Evolutionary conservation across 2,329 filamentous ascomycete species (phyloP).

Genomic region (Neurospora crassa): DNA sequence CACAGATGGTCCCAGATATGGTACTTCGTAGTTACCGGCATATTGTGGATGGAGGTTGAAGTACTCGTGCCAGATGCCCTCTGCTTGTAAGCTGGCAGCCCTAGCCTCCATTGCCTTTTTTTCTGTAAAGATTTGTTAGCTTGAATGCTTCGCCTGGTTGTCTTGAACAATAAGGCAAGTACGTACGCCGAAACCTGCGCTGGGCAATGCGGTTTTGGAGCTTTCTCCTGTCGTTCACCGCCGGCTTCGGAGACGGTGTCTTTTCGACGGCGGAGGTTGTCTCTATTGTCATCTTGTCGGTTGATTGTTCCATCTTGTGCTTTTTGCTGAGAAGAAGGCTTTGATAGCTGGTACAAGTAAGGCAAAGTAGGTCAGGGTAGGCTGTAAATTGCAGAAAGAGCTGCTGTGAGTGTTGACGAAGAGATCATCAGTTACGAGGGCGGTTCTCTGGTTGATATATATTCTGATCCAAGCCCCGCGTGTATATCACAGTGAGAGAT

Average conservation of each 20-base stretch:
- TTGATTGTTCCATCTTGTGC: background rate
- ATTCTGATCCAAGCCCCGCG: background rate
- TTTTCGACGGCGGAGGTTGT: background rate
- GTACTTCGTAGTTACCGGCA: background rate
- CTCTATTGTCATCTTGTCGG: background rate
- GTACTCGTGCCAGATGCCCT: conserved; percentile 1
- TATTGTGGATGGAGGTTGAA: background rate
- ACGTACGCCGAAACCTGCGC: conserved; percentile 1
- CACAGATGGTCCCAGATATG: background rate
- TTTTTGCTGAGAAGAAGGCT: background rate
- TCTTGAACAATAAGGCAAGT: background rate
- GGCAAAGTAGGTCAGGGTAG: background rate
- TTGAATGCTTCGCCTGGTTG: background rate
- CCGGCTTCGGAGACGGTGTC: background rate
- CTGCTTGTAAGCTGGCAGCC: background rate
- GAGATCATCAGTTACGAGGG: background rate
- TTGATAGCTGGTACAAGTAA: background rate
- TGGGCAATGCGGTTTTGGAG: conserved; percentile 3
- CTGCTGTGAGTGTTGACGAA: background rate
- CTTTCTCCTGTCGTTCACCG: conserved; percentile 1
- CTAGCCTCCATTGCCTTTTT: conserved; percentile 3
- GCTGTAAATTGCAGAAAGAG: background rate
- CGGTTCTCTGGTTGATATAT: background rate
- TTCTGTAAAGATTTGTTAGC: background rate
- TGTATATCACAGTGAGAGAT: background rate